Evolutionary conservation across 257 asterid genomes (phyloP).

Genomic region (Coffea canephora): DNA sequence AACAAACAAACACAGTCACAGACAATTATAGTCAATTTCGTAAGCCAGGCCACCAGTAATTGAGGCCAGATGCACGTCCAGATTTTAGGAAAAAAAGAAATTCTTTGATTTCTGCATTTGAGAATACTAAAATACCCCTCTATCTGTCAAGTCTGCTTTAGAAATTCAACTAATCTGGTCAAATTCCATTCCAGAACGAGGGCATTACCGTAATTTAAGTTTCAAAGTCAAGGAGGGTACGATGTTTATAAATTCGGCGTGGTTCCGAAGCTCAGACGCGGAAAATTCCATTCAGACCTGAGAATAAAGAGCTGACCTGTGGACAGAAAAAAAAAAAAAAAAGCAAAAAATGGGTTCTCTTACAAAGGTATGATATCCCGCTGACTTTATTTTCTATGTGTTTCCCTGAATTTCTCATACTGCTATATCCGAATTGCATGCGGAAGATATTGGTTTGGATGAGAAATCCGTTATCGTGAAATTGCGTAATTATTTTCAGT

Average conservation of each 20-base stretch:
- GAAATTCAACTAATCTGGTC: conserved; percentile 9
- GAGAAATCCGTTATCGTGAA: background rate
- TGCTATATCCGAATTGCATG: background rate
- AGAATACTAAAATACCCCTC: background rate
- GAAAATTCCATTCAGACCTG: conserved; percentile 1
- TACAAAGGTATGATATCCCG: conserved; percentile 17
- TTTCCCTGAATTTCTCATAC: no score
- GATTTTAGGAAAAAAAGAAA: no score
- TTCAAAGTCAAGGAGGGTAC: no score
- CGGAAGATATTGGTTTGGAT: background rate
- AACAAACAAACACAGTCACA: no score
- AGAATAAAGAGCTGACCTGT: background rate
- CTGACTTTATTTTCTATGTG: background rate
- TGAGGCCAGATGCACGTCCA: no score
- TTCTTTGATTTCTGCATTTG: no score
- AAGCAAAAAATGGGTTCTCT: conserved; percentile 23
- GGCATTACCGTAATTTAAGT: background rate
- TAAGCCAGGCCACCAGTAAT: background rate
- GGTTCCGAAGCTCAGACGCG: background rate
- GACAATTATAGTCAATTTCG: background rate
- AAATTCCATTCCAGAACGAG: background rate
- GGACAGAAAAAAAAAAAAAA: background rate
- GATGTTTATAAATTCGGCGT: background rate
- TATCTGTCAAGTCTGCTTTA: no score
- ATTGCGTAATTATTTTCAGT: no score